These are phyloP conservation scores for Anthracocystis setariae DNA, from an alignment of 1,284 basidiomycete species.

Conservation along the genomic window DNA sequence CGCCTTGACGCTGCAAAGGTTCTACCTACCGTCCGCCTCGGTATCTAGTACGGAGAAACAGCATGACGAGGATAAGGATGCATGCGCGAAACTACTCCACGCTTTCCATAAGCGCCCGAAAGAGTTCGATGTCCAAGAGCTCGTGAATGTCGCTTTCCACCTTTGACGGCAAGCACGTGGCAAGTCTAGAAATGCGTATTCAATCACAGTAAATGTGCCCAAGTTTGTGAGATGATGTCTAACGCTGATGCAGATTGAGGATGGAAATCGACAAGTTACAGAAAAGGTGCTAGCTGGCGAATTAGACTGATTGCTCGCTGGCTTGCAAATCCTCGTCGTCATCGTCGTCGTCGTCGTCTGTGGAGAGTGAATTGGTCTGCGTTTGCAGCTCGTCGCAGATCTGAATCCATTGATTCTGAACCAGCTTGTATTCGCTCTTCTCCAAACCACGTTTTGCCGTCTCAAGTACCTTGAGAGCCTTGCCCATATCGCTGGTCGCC, in stretches of 20 bases:
- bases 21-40: conserved; percentile 55
- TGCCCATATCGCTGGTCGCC: conserved; percentile 16
- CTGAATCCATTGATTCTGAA: conserved; percentile 34
- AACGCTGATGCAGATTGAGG: too few species aligned
- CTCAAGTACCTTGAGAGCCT: conserved; percentile 26
- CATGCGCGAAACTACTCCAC: conserved; percentile 51
- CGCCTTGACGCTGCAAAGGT: conserved; percentile 59
- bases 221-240: too few species aligned
- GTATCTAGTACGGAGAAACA: background rate
- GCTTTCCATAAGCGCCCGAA: conserved; percentile 57
- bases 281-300: background rate
- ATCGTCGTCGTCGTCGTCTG: background rate
- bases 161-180: conserved; percentile 9
- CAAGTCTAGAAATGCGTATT: background rate
- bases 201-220: too few species aligned
- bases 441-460: conserved; percentile 11
- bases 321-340: too few species aligned
- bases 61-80: conserved; percentile 23
- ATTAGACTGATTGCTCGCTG: conserved; percentile 1
- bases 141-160: conserved; percentile 53
- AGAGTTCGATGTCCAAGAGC: conserved; percentile 54
- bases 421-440: conserved; percentile 27
- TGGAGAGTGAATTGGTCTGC: background rate
- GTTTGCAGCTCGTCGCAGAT: conserved; percentile 28
- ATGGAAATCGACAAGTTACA: too few species aligned